phyloP scores from a whole-genome alignment of 2,329 filamentous ascomycete genomes.

The Aureobasidium lini region DNA sequence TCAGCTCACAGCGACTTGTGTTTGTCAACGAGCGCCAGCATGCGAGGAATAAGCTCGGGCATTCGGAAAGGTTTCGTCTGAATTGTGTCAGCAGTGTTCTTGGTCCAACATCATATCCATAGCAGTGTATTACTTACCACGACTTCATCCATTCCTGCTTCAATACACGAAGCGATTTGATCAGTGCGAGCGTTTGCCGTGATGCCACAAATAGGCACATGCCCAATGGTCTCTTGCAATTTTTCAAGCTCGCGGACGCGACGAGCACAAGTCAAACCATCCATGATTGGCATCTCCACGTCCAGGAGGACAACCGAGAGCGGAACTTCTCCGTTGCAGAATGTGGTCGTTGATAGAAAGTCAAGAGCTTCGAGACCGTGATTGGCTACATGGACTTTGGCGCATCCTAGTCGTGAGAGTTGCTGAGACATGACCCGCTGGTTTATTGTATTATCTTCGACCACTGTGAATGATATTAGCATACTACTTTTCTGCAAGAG shows the following conservation, averaged over 20 bases:
- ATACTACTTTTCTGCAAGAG: neutral
- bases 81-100: slow-evolving; percentile 9
- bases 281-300: slow-evolving; percentile 23
- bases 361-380: slow-evolving; percentile 24
- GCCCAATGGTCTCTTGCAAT: neutral
- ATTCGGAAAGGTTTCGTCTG: slow-evolving; percentile 31
- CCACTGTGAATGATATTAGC: slow-evolving; percentile 9
- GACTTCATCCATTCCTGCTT: slow-evolving; percentile 15
- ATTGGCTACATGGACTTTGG: slow-evolving; percentile 20
- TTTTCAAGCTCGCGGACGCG: slow-evolving; percentile 21
- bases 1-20: neutral
- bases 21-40: slow-evolving; percentile 13
- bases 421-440: slow-evolving; percentile 23
- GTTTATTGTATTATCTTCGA: slow-evolving; percentile 25
- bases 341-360: slow-evolving; percentile 18
- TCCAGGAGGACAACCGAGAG: slow-evolving; percentile 7
- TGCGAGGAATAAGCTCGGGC: slow-evolving; percentile 27
- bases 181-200: slow-evolving; percentile 64
- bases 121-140: slow-evolving; percentile 22
- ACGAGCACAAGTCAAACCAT: slow-evolving; percentile 20
- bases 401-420: slow-evolving; percentile 23
- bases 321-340: neutral
- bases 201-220: slow-evolving; percentile 46
- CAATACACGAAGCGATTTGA: slow-evolving; percentile 16
- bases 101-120: neutral